phyloP scores from a whole-genome alignment of 805 yeast species.

The Ogataea henricii region DNA sequence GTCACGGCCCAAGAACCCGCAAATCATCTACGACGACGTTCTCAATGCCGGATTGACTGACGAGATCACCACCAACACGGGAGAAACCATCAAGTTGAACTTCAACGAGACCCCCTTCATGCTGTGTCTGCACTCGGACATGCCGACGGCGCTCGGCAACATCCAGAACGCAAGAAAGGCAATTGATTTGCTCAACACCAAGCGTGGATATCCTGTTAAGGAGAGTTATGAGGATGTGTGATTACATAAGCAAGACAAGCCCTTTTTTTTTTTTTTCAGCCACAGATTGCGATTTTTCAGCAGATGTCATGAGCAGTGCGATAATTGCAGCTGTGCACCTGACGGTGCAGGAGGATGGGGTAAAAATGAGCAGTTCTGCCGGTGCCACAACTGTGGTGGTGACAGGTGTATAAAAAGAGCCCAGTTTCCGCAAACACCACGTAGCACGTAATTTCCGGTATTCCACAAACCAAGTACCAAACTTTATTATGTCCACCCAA shows the following conservation, averaged over 20 bases:
- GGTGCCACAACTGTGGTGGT: constrained; percentile 2
- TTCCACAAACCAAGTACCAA: no score
- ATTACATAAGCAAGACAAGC: no score
- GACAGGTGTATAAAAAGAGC: not conserved
- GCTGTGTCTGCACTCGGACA: constrained; percentile 40
- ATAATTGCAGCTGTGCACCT: not conserved
- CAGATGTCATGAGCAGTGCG: not conserved
- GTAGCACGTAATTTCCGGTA: no score
- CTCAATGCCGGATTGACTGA: constrained; percentile 31
- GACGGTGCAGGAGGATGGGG: not conserved
- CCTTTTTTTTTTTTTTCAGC: no score
- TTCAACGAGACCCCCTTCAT: constrained; percentile 34
- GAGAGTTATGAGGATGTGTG: not conserved
- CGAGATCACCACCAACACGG: constrained; percentile 27
- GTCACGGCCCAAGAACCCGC: constrained; percentile 35
- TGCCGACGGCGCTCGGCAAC: constrained; percentile 40
- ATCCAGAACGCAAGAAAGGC: constrained; percentile 36
- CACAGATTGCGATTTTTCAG: constrained; percentile 7
- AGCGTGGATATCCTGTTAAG: constrained; percentile 11
- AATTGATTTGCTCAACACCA: constrained; percentile 29
- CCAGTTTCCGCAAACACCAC: no score
- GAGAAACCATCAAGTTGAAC: constrained; percentile 29
- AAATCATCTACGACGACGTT: constrained; percentile 33
- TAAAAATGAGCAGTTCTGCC: not conserved
- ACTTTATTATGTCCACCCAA: constrained; percentile 9